Base-by-base conservation (phyloP, 2,329 filamentous ascomycete genomes). In the Coniosporium tulheliwenetii region DNA sequence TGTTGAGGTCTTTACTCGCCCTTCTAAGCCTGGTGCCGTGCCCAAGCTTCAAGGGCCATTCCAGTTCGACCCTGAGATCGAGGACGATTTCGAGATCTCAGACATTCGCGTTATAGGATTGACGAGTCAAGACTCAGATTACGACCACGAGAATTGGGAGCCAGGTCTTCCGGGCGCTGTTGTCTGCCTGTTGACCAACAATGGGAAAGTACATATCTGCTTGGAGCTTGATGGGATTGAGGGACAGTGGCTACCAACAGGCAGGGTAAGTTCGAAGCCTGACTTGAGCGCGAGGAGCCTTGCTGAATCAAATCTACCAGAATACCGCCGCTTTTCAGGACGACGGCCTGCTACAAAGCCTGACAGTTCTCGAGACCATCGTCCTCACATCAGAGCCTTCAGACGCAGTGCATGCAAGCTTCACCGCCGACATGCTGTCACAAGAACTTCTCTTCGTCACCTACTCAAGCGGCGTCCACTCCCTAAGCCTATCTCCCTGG, bases 11-110 rank as follows among this genome's bases (percentile, higher is more conserved):
- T 74, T 74, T 45, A 59, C 58, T 10, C 67, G 75, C 30, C 76
- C 76, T 1, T 49, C 59, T 8, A 65, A 63, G 42, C 67, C 67
- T 5, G 69, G 73, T 31, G 60, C 70, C 0, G 68, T 78, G 38
- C 74, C 76, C 1, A 67, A 70, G 41, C 57, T 80, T 30, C 76
- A 80, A 54, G 76, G 76, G 1, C 76, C 76, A 1, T 79, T 79
- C 54, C 60, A 67, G 7, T 61, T 69, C 2, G 66, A 66, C 0
- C 65, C 69, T 5, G 65, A 69, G 5, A 58, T 64, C 10, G 60
- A 70, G 12, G 64, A 67, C 37, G 67, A 71, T 43, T 61, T 73
- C 34, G 71, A 77, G 41, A 63, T 79, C 30, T 73, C 72, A 15
- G 76, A 79, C 50, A 69, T 80, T 44, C 61, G 71, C 43, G 70